Evolutionary conservation across 208 protist genomes (phyloP), one percentile per base, ranked within the genome.

Genomic region (Trypanosoma avium): DNA sequence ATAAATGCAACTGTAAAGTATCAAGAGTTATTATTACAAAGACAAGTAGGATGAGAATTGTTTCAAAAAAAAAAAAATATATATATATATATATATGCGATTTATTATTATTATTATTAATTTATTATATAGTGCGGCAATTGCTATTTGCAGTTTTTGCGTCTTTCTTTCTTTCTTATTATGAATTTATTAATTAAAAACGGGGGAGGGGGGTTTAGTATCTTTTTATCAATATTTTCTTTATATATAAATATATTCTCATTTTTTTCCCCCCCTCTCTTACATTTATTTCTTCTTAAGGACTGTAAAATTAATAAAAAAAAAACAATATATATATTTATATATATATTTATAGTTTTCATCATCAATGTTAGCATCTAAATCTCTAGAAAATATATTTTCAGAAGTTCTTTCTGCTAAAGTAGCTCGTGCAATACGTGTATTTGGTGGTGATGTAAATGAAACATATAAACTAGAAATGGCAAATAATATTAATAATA

Each of bases 381-480:
- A 22, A 43, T 43, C 42, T 32, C 40, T 40, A 27, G 43, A 63
- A 29, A 29, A n/a, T 40, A 63, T 32, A 12, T 63, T 63, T 22
- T 63, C 57, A 3, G 9, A 50, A 12, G 17, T 63, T 63, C 57
- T 63, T 42, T 32, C 42, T 21, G 42, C 43, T 15, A 50, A 32
- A 10, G 43, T 63, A 27, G 32, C 43, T 2, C 29, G 29, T 15
- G 57, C 43, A 13, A 53, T 12, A 12, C 42, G 42, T 33, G 56
- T 61, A 4, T 61, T 50, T 50, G 56, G 36, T 19, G 56, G 42
- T 36, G 56, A 61, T 26, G 27, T 63, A 3, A 63, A 53, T 19
- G 57, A 63, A 29, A 52, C 43, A 27, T 63, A 53, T 29, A 22
- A 45, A 36, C 46, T 63, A 1, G 57, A 63, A 13, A 63, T 78